These are phyloP conservation scores for Metarhizium album DNA, from an alignment of 2,329 filamentous ascomycete species.

Conservation along the genomic window DNA sequence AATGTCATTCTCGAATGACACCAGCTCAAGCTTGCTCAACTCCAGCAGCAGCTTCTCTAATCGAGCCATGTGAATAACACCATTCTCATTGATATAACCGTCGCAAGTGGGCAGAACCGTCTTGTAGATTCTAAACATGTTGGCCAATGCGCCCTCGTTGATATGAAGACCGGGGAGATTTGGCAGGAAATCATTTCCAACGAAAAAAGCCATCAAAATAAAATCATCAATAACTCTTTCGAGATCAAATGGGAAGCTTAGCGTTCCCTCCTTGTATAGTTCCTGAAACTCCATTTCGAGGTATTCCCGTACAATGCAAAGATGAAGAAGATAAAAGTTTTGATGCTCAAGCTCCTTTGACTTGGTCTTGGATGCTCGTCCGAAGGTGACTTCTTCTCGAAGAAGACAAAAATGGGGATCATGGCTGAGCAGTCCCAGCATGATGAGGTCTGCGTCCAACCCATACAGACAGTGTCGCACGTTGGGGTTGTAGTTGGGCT, in stretches of 20 bases:
- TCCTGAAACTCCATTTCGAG: constrained; percentile 95
- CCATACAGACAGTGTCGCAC: constrained; percentile 95
- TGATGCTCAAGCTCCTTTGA: constrained; percentile 96
- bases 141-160: constrained; percentile 90
- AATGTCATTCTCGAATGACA: constrained; percentile 87
- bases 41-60: constrained; percentile 70
- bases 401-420: constrained; percentile 97
- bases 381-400: constrained; percentile 96
- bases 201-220: constrained; percentile 98
- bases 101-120: constrained; percentile 74
- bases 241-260: constrained; percentile 79
- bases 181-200: constrained; percentile 97
- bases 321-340: constrained; percentile 94
- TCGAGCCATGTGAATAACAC: constrained; percentile 78
- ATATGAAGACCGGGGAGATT: constrained; percentile 95
- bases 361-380: constrained; percentile 74
- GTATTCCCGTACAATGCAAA: constrained; percentile 96
- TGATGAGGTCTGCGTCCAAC: constrained; percentile 94
- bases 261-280: constrained; percentile 58
- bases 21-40: constrained; percentile 76
- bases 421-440: constrained; percentile 93
- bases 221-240: constrained; percentile 98
- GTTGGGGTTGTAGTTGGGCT: constrained; percentile 85
- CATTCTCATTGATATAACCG: constrained; percentile 93
- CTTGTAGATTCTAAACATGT: constrained; percentile 98